Conservation (phyloP, 768 basidiomycete species). For the Amanita exitialis region DNA sequence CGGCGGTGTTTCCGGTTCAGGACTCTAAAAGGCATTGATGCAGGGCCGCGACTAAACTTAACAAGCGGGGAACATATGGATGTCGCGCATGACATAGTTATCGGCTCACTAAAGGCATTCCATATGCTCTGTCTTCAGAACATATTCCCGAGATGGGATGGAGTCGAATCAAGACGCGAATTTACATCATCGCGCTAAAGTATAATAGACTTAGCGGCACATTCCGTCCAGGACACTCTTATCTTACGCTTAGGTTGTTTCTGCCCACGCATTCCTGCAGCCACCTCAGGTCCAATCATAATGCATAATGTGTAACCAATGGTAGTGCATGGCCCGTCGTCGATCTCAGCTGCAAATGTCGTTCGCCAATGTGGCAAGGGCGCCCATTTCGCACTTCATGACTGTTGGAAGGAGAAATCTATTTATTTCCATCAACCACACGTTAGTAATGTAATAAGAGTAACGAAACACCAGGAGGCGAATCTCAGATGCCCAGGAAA, state of each 20-base stretch:
- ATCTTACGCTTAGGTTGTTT: background rate
- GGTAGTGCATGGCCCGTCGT: background rate
- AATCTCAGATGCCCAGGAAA: slow-evolving; percentile 4
- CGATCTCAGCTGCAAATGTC: background rate
- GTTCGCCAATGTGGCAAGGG: background rate
- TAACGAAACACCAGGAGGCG: background rate
- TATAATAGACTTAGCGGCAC: background rate
- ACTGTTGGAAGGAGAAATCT: background rate
- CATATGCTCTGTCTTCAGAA: background rate
- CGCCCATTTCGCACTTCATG: background rate
- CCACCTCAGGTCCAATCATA: background rate
- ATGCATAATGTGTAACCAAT: too few relatives aligned
- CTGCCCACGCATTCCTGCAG: background rate
- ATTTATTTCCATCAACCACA: background rate
- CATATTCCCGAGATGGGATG: background rate
- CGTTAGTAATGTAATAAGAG: background rate
- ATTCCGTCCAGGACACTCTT: background rate
- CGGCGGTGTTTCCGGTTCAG: slow-evolving; percentile 1
- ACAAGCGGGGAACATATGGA: background rate
- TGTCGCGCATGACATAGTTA: background rate
- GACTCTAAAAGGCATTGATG: background rate
- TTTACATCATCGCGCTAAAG: background rate
- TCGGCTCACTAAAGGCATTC: background rate
- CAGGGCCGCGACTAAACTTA: background rate
- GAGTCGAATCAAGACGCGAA: background rate